Base-by-base conservation (phyloP, 2,329 filamentous ascomycete species). In the Parastagonospora avenae region DNA sequence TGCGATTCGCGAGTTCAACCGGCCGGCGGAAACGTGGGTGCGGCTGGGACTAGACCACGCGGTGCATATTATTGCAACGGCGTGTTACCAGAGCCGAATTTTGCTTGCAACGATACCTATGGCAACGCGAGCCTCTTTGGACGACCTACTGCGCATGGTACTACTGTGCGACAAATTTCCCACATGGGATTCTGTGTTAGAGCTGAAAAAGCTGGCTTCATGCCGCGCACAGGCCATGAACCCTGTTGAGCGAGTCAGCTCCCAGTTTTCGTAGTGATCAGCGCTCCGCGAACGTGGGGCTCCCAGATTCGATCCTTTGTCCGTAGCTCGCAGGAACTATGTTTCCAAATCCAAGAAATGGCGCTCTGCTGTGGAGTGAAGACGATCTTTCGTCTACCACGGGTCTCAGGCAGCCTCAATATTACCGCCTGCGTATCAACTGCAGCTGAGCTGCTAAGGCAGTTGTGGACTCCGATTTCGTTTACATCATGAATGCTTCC, bases 271-370 rank as follows among this genome's bases (percentile, higher is more conserved):
- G 53, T 52, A 41, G 19, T 46, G 44, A 64, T 62, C 54, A 48
- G 46, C 61, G 33, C 44, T 50, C 39, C 33, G 42, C 33, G 38
- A 53, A 53, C 54, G 52, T 64, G 57, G 56, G 49, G 55, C 54
- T 56, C 11, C 61, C 50, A 41, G 46, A 57, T 60, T 48, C 46
- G 59, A 52, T 49, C 48, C 48, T 37, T 37, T 46, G 48, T 48
- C 16, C 48, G 14, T 28, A 44, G 15, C 10, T 12, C 10, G 8
- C 5, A 40, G 19, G 10, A 27, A 9, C 8, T 14, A 29, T 24
- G 16, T 4, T 39, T 42, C 30, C 33, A 24, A 24, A 24, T 24
- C 19, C 19, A 24, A 24, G 19, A 24, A 24, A 24, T 14, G 38
- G 38, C 38, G 28, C 14, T 24, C 12, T 27, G 16, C 11, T 15